Conservation (phyloP, 257 asterid species). For the Oldenlandia corymbosa region DNA sequence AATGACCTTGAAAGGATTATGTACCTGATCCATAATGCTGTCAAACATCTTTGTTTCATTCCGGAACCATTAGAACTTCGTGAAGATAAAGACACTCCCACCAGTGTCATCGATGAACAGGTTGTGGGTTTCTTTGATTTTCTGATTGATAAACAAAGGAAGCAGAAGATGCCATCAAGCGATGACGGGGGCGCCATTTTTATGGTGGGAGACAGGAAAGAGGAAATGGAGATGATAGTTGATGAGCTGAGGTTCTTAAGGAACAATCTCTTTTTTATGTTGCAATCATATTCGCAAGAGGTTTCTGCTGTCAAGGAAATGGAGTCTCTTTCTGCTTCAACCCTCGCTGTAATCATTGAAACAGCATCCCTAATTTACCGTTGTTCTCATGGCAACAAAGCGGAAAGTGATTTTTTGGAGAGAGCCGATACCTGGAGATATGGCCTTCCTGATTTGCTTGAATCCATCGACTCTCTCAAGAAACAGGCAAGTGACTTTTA, state of each 20-base stretch:
- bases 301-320: neutral
- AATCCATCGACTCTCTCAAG: neutral
- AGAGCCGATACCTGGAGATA: neutral
- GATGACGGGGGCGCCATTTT: neutral
- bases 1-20: neutral
- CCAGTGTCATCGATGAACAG: neutral
- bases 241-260: neutral
- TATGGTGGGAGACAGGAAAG: neutral
- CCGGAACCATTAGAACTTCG: too few species aligned
- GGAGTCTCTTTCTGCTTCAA: neutral
- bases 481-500: neutral
- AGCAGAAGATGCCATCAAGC: neutral
- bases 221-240: neutral
- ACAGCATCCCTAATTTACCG: neutral
- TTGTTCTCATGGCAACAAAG: neutral
- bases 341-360: neutral
- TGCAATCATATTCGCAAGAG: neutral
- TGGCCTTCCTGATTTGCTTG: conserved; percentile 1
- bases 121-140: neutral
- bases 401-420: neutral
- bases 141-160: neutral
- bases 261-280: neutral
- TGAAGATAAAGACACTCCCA: too few species aligned
- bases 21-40: neutral
- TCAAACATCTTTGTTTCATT: neutral